Evolutionary conservation across 1,139 yeast species (phyloP).

Genomic region (Pichia sp.): DNA sequence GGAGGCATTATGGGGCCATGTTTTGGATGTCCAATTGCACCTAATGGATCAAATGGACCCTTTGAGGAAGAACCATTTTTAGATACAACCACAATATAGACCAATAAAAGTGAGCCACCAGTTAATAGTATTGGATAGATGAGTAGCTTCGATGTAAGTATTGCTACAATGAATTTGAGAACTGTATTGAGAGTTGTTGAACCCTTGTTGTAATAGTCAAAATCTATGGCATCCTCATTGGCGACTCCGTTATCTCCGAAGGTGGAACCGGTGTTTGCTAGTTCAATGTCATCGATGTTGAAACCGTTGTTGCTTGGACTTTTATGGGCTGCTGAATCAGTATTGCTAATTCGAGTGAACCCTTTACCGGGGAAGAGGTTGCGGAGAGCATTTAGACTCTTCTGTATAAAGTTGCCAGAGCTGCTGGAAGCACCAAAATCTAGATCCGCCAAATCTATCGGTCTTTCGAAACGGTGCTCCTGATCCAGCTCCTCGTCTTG

Average conservation of each 20-base stretch:
- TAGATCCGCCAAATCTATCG: slow-evolving; percentile 20
- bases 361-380: slow-evolving; percentile 6
- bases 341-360: background rate
- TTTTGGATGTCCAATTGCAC: background rate
- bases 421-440: slow-evolving; percentile 5
- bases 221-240: slow-evolving; percentile 1
- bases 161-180: background rate
- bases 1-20: background rate
- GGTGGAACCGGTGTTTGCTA: slow-evolving; percentile 5
- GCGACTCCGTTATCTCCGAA: background rate
- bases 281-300: slow-evolving; percentile 9
- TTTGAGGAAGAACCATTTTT: background rate
- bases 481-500: slow-evolving; percentile 29
- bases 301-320: background rate
- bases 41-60: background rate
- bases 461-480: slow-evolving; percentile 19
- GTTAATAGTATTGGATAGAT: background rate
- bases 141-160: slow-evolving; percentile 2
- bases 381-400: slow-evolving; percentile 1
- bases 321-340: no score
- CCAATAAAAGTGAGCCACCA: slow-evolving; percentile 4
- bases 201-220: background rate
- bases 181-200: background rate
- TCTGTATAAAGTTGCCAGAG: slow-evolving; percentile 2
- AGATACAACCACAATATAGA: slow-evolving; percentile 7